These are phyloP conservation scores for Xanthoconium stramineum DNA, from an alignment of 768 basidiomycete genomes.

Conservation along the genomic window DNA sequence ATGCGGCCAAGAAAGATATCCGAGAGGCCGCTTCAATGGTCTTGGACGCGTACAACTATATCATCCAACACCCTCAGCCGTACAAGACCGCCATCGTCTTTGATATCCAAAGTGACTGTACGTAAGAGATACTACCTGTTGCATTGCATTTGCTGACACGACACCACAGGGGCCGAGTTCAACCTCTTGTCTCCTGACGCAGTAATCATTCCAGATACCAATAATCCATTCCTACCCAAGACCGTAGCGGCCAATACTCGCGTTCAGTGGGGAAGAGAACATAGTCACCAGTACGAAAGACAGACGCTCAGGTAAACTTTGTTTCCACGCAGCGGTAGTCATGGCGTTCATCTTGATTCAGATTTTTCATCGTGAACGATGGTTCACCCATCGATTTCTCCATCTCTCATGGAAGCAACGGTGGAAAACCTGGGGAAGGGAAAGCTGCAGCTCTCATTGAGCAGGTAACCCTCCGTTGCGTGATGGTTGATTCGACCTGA, in stretches of 20 bases:
- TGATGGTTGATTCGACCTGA: background rate
- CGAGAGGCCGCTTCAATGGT: conserved; percentile 2
- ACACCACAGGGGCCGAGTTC: conserved; percentile 6
- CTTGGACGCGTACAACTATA: conserved; percentile 3
- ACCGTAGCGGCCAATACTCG: conserved; percentile 6
- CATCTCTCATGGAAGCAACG: conserved; percentile 2
- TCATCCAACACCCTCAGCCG: background rate
- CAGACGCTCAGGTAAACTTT: conserved; percentile 4
- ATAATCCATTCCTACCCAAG: background rate
- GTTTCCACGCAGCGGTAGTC: too few species aligned
- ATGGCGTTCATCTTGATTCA: background rate
- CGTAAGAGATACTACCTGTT: background rate
- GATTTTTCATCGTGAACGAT: conserved; percentile 7
- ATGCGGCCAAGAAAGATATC: background rate
- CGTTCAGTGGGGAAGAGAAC: conserved; percentile 10
- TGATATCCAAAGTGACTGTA: conserved; percentile 11
- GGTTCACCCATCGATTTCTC: conserved; percentile 6
- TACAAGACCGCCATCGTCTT: background rate
- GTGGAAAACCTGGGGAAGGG: background rate
- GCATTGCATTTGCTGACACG: background rate
- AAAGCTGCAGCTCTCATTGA: background rate
- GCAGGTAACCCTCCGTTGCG: background rate
- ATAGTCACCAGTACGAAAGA: background rate
- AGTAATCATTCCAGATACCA: background rate
- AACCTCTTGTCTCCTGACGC: conserved; percentile 8